Base-by-base conservation (phyloP, 331 rosid species). In the Cydonia oblonga region DNA sequence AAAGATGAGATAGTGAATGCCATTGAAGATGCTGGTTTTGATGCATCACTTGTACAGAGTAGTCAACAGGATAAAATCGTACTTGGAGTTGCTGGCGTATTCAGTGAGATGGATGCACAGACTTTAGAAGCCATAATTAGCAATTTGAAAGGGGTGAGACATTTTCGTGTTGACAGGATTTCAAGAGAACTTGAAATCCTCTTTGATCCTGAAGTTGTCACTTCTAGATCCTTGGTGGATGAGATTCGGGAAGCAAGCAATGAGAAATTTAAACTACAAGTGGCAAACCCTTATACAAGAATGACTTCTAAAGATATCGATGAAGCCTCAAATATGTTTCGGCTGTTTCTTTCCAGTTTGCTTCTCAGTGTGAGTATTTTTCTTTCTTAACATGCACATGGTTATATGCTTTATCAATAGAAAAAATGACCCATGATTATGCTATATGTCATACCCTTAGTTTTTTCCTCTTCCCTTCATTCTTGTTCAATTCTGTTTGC, bases 1-100 rank as follows among this genome's bases (percentile, higher is more conserved):
- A 95, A 95, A 84, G 97, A 88, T 66, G 96, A 88, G 53, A 89
- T 95, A 79, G 87, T 95, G 72, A 84, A 88, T 64, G 95, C 96
- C 44, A 89, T 95, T 22, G 98, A 95, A 78, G 98, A 91, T 84
- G 85, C 96, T 84, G 98, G 98, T 78, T 95, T 95, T 58, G 97
- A 95, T 44, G 97, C 81, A 66, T 82, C 96, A 66, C 81, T 95
- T 76, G 80, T 89, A 75, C 93, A 88, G 82, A 95, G 98, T 86
- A 91, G 83, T 68, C 87, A 89, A 75, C 97, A 88, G 78, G 97
- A 95, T 73, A 88, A 87, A 83, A 72, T 91, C 26, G 44, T 84
- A 54, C 73, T 91, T 6, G 90, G 89, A 72, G 91, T 95, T 76
- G 76, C 81, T 80, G 98, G 98, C 56, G 73, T 86, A 66, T 76